A percentile compares a stretch with the other conserved stretches of the same genome.
Evolutionary conservation across 1,139 yeast genomes (phyloP).

Genomic region (Hyphopichia burtonii): DNA sequence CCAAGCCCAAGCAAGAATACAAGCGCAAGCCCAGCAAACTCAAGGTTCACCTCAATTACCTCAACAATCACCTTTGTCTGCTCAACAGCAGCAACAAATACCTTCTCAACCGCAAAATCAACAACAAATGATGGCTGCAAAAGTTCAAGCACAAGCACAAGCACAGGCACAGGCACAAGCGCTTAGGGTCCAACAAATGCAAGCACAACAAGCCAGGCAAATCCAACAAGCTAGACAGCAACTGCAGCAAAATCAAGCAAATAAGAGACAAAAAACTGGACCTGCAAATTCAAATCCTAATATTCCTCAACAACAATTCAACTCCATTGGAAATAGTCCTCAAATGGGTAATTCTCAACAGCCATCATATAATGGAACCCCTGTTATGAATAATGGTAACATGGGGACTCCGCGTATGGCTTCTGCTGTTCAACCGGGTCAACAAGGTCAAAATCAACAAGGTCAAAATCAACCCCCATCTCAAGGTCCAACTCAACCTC

Average conservation of each 20-base stretch:
- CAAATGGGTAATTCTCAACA: slow-evolving; percentile 11
- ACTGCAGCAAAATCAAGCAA: slow-evolving; percentile 6
- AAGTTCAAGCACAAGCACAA: slow-evolving; percentile 20
- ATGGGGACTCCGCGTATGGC: slow-evolving; percentile 2
- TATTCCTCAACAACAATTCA: slow-evolving; percentile 6
- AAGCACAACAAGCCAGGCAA: slow-evolving; percentile 7
- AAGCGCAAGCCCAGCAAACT: background rate
- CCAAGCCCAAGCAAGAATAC: slow-evolving; percentile 7
- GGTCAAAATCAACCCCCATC: slow-evolving; percentile 6
- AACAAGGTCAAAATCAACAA: slow-evolving; percentile 3
- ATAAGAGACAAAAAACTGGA: slow-evolving; percentile 3
- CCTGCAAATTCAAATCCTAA: background rate
- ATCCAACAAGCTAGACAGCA: slow-evolving; percentile 2
- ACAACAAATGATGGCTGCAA: slow-evolving; percentile 16
- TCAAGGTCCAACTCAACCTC: background rate
- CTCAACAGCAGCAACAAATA: slow-evolving; percentile 16
- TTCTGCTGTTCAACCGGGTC: slow-evolving; percentile 3
- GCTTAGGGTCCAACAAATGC: slow-evolving; percentile 10
- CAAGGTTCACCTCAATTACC: slow-evolving; percentile 1
- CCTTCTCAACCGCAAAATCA: slow-evolving; percentile 12
- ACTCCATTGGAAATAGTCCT: slow-evolving; percentile 7
- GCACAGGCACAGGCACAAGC: slow-evolving; percentile 24
- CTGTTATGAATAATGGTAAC: slow-evolving; percentile 10
- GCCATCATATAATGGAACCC: slow-evolving; percentile 11
- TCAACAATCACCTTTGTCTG: slow-evolving; percentile 9